phyloP scores from a whole-genome alignment of 2,329 filamentous ascomycete species.

The Aureobasidium sp. region DNA sequence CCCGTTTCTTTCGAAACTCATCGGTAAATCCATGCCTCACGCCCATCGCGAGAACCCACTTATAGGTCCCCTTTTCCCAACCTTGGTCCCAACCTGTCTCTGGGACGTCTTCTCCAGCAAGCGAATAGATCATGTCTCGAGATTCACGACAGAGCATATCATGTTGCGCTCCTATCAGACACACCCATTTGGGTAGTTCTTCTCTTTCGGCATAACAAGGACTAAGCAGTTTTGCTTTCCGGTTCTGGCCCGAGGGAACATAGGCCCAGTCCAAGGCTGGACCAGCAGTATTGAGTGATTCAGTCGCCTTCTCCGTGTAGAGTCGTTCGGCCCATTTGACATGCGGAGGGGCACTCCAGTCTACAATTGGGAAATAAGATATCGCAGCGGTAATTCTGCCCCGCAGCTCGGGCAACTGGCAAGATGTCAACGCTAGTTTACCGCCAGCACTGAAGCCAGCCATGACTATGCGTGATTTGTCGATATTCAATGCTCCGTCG shows the following conservation, averaged over 20 bases:
- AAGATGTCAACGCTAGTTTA: not conserved
- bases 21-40: not conserved
- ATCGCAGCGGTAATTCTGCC: not conserved
- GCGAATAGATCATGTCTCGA: not conserved
- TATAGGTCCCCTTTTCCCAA: not conserved
- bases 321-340: not conserved
- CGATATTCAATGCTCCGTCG: not conserved
- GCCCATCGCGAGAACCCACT: not conserved
- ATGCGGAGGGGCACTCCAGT: not conserved
- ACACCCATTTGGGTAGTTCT: not conserved
- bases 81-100: not conserved
- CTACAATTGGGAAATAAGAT: not conserved
- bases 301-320: not conserved
- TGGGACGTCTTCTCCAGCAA: not conserved
- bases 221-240: not conserved
- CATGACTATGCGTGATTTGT: not conserved
- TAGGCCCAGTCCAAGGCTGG: not conserved
- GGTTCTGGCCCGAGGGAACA: not conserved
- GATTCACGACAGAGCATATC: slow-evolving; percentile 2
- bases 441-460: slow-evolving; percentile 1
- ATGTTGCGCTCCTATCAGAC: slow-evolving; percentile 2
- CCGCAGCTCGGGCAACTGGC: not conserved
- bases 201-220: not conserved
- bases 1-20: no score
- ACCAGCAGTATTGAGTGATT: not conserved